These are phyloP conservation scores for Vicia faba DNA, from an alignment of 306 rosid genomes.

Conservation along the genomic window DNA sequence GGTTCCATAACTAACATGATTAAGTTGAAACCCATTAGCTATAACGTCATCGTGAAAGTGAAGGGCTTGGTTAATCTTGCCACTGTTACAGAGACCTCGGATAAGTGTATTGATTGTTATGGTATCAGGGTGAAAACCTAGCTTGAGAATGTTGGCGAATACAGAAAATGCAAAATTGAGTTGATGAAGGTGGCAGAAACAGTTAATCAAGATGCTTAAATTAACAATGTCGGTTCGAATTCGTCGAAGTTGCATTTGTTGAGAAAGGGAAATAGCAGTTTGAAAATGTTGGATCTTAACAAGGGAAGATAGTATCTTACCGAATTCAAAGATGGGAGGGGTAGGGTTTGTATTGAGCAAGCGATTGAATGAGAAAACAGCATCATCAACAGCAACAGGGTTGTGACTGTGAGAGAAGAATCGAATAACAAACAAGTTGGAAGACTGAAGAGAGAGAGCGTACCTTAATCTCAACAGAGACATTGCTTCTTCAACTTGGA, in stretches of 20 bases:
- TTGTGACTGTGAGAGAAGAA: no score
- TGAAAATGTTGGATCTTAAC: conserved; percentile 10
- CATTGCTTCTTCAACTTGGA: no score
- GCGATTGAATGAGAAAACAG: background rate
- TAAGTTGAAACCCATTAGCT: background rate
- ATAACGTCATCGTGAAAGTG: background rate
- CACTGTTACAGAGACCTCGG: background rate
- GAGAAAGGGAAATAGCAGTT: conserved; percentile 10
- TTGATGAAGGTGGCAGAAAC: background rate
- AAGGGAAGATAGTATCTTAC: conserved; percentile 7
- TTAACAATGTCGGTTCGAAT: background rate
- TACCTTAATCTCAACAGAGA: no score
- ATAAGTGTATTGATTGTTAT: background rate
- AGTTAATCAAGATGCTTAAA: background rate
- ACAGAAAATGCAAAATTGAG: conserved; percentile 2
- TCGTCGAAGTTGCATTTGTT: background rate
- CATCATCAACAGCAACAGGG: background rate
- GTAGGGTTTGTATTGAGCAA: background rate
- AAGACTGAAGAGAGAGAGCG: no score
- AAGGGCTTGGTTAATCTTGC: background rate
- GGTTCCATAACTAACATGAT: background rate
- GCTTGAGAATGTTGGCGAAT: background rate
- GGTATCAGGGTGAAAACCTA: background rate
- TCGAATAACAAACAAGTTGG: no score
- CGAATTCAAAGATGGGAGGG: background rate